Evolutionary conservation across 2,329 filamentous ascomycete species (phyloP).

Genomic region (Seiridium cupressi): DNA sequence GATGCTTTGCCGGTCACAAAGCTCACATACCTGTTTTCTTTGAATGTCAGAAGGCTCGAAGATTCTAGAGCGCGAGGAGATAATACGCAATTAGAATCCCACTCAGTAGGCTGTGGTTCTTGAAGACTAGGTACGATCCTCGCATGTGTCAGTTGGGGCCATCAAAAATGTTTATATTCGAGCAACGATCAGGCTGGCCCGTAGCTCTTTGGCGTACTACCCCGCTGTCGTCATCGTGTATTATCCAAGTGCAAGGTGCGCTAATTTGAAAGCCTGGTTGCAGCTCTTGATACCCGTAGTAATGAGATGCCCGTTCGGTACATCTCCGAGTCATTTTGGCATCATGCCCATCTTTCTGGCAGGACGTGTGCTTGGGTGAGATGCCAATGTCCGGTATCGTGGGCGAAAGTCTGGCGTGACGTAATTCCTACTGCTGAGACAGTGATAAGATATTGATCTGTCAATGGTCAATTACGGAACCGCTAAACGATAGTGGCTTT

Average conservation of each 20-base stretch:
- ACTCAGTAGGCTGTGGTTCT: too few species aligned
- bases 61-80: too few species aligned
- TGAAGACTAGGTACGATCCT: too few species aligned
- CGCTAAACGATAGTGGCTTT: slow-evolving; percentile 2
- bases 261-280: neutral
- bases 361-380: neutral
- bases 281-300: neutral
- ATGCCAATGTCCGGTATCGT: neutral
- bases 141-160: neutral
- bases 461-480: slow-evolving; percentile 14
- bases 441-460: slow-evolving; percentile 22
- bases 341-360: neutral
- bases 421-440: slow-evolving; percentile 24
- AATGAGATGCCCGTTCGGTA: neutral
- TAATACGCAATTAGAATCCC: too few species aligned
- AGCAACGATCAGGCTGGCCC: neutral
- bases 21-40: neutral
- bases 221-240: slow-evolving; percentile 1
- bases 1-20: neutral
- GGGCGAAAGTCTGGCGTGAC: slow-evolving; percentile 14
- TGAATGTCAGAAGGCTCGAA: neutral
- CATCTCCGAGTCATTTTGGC: neutral
- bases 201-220: neutral
- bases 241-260: neutral
- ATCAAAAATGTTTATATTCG: neutral